Evolutionary conservation across 176 grass and related monocot genomes (phyloP).

Genomic region (Lolium perenne): DNA sequence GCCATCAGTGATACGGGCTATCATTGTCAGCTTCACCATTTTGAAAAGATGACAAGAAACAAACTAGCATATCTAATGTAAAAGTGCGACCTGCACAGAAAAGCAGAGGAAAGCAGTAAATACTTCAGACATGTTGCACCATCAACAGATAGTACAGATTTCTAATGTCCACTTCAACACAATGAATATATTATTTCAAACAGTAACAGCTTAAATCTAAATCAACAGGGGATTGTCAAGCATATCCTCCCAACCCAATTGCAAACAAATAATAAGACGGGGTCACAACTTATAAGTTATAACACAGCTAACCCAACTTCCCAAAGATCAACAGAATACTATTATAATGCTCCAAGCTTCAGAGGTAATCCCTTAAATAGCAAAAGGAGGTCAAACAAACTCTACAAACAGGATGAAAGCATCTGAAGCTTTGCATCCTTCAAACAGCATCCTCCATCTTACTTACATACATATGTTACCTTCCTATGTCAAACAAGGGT

Average conservation of each 20-base stretch:
- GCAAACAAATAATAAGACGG: not conserved
- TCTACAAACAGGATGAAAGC: not conserved
- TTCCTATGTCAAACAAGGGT: conserved; percentile 4
- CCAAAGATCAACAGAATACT: not conserved
- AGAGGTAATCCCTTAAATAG: not conserved
- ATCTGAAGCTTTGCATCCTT: not conserved
- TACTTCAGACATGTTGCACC: conserved; percentile 20
- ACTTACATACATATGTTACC: not conserved
- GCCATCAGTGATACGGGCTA: conserved; percentile 87
- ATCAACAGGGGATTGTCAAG: not conserved
- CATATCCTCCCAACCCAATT: not conserved
- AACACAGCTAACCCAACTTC: not conserved
- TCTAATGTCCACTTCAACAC: not conserved
- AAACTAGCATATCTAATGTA: conserved; percentile 35
- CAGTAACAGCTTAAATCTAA: not conserved
- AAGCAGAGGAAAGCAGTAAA: not conserved
- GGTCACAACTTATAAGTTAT: not conserved
- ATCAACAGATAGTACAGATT: not conserved
- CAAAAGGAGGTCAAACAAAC: conserved; percentile 1
- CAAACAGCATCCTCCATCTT: not conserved
- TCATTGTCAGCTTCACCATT: conserved; percentile 98
- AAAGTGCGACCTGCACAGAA: conserved; percentile 43
- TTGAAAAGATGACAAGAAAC: conserved; percentile 14
- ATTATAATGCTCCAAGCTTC: not conserved
- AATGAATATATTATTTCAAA: conserved; percentile 10